These are phyloP conservation scores for Neckera pumila DNA, from an alignment of 225 moss, liverwort and hornwort genomes.

Conservation along the genomic window DNA sequence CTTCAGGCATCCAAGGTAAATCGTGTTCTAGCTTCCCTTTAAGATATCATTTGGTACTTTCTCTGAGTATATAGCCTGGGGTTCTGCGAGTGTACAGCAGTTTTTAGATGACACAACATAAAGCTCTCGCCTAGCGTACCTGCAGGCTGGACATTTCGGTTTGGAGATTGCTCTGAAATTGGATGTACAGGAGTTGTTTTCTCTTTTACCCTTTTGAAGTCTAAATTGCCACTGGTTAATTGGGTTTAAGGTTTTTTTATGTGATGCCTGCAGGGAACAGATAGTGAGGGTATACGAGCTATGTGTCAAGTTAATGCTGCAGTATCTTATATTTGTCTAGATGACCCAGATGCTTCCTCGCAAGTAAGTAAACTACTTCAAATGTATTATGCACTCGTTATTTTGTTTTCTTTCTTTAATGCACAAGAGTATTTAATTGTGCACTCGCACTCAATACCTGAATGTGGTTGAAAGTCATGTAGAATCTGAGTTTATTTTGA, in stretches of 20 bases:
- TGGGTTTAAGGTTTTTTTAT: not conserved
- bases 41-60: not conserved
- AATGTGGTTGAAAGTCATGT: not conserved
- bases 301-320: constrained; percentile 88
- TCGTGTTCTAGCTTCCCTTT: not conserved
- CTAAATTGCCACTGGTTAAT: not conserved
- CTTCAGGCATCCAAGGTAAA: constrained; percentile 65
- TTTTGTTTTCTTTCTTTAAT: not conserved
- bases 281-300: constrained; percentile 63
- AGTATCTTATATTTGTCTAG: constrained; percentile 71
- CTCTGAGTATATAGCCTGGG: not conserved
- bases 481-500: not conserved
- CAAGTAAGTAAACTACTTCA: constrained; percentile 8
- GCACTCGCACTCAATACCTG: not conserved
- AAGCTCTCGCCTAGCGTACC: not conserved
- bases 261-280: constrained; percentile 47
- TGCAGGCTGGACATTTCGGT: not conserved
- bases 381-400: not conserved
- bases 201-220: not conserved
- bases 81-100: not conserved
- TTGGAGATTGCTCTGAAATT: not conserved
- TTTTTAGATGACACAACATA: not conserved
- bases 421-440: not conserved
- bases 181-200: not conserved
- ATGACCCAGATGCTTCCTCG: constrained; percentile 66